Evolutionary conservation across 176 grass and related monocot genomes (phyloP), one percentile per base, ranked within the genome.

Genomic region (Ampelocalamus luodianensis): DNA sequence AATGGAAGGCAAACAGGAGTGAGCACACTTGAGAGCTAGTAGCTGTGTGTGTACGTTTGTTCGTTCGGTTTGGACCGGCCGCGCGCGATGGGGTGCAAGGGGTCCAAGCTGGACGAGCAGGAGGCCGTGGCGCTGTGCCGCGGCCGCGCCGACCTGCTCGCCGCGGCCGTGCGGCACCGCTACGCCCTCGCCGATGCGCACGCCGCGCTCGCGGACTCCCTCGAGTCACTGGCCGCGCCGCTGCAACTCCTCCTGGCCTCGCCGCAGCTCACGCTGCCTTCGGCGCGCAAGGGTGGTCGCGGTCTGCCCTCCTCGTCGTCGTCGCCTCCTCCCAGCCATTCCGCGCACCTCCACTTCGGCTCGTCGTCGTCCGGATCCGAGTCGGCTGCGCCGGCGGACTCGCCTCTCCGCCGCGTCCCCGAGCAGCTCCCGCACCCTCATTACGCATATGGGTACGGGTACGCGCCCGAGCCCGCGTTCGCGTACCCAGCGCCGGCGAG

Each of bases 61-160:
- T 40, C 53, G 63, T 59, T 74, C 72, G 55, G 37, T 6, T 18
- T 10, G 65, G 58, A 36, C 36, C 6, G 14, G n/a, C 37, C 5
- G 27, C 12, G 61, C 12, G 40, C 56, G 9, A 98, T 99, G 96
- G 96, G 96, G 10, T 99, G 96, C 88, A 87, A 92, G 44, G 86
- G 74, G 22, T 99, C 96, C 54, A 99, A 99, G 90, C 87, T 99
- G 9, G 86, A 96, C 62, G 71, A 89, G 58, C 91, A 99, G 85
- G 84, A 93, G 76, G 83, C 93, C 8, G 93, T 99, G 18, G 90
- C 83, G 59, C 88, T 92, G 0, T 99, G 96, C 85, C 93, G 91
- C 32, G 84, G 74, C 71, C 91, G 96, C 58, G 77, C 81, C 36
- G 93, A 91, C 49, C 91, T 99, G 18, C 83, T 99, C n/a, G 82